Conservation (phyloP, 164 flowering plant species). For the Umbellularia californica region DNA sequence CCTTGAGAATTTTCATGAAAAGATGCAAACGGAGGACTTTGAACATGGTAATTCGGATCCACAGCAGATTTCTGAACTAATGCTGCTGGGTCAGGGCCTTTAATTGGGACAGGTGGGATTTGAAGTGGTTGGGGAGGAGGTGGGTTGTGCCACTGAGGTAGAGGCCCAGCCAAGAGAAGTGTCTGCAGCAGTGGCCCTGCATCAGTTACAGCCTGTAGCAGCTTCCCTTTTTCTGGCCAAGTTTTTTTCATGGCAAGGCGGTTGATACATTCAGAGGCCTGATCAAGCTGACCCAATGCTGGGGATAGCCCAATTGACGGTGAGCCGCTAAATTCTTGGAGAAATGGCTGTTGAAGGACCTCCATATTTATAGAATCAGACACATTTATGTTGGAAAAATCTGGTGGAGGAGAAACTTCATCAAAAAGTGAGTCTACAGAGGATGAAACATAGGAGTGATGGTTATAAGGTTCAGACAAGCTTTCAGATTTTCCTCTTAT, state of each 20-base stretch:
- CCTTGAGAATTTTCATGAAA: slow-evolving; percentile 21
- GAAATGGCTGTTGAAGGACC: slow-evolving; percentile 16
- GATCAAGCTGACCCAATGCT: slow-evolving; percentile 20
- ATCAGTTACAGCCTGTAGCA: slow-evolving; percentile 65
- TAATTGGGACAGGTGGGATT: slow-evolving; percentile 43
- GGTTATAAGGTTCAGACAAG: slow-evolving; percentile 39
- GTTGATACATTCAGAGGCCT: slow-evolving; percentile 28
- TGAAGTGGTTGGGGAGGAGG: slow-evolving; percentile 44
- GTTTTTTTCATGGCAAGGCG: slow-evolving; percentile 35
- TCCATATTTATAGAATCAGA: slow-evolving; percentile 20
- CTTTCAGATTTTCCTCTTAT: slow-evolving; percentile 50
- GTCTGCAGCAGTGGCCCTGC: slow-evolving; percentile 79
- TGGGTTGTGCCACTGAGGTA: slow-evolving; percentile 73
- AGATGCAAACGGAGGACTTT: slow-evolving; percentile 11
- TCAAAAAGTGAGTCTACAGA: slow-evolving; percentile 54
- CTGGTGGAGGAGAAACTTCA: slow-evolving; percentile 43
- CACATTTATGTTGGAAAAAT: slow-evolving; percentile 31
- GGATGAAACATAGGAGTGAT: slow-evolving; percentile 44
- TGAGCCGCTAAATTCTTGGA: slow-evolving; percentile 14
- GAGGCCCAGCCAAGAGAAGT: slow-evolving; percentile 68
- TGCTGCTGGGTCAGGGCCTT: slow-evolving; percentile 18
- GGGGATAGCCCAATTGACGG: slow-evolving; percentile 4
- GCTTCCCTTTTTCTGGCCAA: slow-evolving; percentile 67
- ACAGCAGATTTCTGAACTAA: slow-evolving; percentile 11
- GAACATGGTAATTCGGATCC: slow-evolving; percentile 4